Percentiles rank a stretch among this genome's conserved stretches.
These are phyloP conservation scores for Podospora anserina DNA, from an alignment of 495 filamentous ascomycete genomes.

Conservation along the genomic window DNA sequence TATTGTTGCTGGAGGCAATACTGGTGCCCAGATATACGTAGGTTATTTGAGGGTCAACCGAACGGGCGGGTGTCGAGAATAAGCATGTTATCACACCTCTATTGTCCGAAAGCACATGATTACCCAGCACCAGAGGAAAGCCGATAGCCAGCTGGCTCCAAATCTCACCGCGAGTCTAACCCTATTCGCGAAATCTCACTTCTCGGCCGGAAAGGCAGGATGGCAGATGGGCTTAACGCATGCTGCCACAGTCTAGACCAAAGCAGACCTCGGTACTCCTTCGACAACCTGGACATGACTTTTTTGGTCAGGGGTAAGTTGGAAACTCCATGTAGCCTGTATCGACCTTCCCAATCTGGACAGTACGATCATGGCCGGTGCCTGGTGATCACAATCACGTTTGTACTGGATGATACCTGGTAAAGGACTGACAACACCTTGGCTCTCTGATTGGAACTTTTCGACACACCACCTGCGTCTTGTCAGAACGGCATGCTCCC, in stretches of 20 bases:
- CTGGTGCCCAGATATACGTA: background rate
- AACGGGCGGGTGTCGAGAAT: background rate
- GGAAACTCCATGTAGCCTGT: background rate
- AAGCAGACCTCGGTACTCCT: background rate
- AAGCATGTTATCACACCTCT: background rate
- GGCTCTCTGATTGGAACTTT: background rate
- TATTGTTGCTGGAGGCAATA: background rate
- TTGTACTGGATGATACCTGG: background rate
- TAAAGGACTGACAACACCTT: background rate
- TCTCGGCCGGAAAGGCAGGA: background rate
- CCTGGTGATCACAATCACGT: conserved; percentile 1
- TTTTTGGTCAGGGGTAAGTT: background rate
- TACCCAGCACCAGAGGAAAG: background rate
- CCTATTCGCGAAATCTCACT: background rate
- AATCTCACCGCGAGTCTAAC: background rate
- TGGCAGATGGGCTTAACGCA: background rate
- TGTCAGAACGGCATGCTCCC: background rate
- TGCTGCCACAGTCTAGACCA: background rate
- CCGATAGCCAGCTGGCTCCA: background rate
- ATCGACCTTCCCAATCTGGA: background rate
- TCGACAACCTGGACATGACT: background rate
- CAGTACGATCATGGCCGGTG: background rate
- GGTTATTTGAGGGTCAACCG: background rate
- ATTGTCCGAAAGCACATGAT: background rate
- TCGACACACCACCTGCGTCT: background rate